Evolutionary conservation across 768 basidiomycete genomes (phyloP).

Genomic region (Suillus variegatus): DNA sequence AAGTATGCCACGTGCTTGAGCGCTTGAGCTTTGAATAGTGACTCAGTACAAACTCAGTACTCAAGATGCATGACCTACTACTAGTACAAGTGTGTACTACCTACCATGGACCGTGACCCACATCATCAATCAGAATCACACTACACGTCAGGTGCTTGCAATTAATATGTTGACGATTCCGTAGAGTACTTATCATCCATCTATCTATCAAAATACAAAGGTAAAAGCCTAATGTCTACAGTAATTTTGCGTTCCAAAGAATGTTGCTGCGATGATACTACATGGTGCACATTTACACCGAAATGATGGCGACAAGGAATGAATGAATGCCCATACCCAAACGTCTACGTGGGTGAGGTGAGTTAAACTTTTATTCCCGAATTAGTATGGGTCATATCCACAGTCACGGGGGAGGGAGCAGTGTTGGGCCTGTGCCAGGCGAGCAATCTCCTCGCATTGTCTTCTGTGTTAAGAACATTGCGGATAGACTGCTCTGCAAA

Average conservation of each 20-base stretch:
- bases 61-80: too few species aligned
- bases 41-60: too few species aligned
- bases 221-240: not conserved
- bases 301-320: not conserved
- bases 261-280: not conserved
- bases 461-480: constrained; percentile 59
- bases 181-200: too few species aligned
- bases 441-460: constrained; percentile 61
- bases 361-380: not conserved
- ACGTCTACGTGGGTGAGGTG: not conserved
- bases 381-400: not conserved
- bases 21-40: too few species aligned
- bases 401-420: not conserved
- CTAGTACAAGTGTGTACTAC: too few species aligned
- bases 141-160: not conserved
- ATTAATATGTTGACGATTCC: too few species aligned
- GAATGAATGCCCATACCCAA: not conserved
- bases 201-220: not conserved
- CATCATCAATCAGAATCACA: too few species aligned
- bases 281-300: not conserved
- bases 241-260: not conserved
- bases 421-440: constrained; percentile 43
- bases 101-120: too few species aligned
- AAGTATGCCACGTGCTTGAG: not conserved
- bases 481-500: constrained; percentile 63